Evolutionary conservation across 1,284 basidiomycete genomes (phyloP), one percentile per base, ranked within the genome.

Genomic region (Cryptococcus wingfieldii): DNA sequence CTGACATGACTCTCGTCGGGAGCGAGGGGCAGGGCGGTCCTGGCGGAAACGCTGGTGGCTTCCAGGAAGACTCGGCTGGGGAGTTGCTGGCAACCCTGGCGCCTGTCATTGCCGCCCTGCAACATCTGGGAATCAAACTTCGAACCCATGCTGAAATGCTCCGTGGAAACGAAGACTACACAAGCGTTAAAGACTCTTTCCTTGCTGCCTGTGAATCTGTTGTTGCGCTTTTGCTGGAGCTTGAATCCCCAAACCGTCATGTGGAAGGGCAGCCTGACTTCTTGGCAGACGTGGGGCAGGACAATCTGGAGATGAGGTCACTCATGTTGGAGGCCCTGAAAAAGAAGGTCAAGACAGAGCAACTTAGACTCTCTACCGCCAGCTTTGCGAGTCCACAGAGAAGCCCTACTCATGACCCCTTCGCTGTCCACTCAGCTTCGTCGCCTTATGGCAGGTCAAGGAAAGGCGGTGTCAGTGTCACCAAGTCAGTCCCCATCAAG

Each of bases 271-370:
- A 16, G 23, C 23, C 23, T 23, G 23, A 23, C 3, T 23, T 3
- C 23, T 31, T 38, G 27, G 16, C n/a, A 7, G 51, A n/a, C 6
- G 59, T 57, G 25, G 49, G 31, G 10, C 31, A 56, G 14, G 52
- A 61, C 34, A 65, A 65, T 38, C 28, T 53, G 5, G 68, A 67
- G 38, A 71, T 71, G 69, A 47, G 60, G 5, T 16, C 53, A 8
- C 56, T 68, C 4, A 53, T 71, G 53, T 53, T 70, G 7, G 45
- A 56, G 12, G 68, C 69, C 1, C 50, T 71, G 18, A 47, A 28
- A 19, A 65, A 59, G 47, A 71, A 71, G 41, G 58, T 71, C 45
- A 27, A 65, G 38, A 25, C 45, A 7, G 69, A 71, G 50, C 45
- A 41, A 16, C 43, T n/a, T 18, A 46, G 44, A 25, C 50, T 53